Base-by-base conservation (phyloP, 140 eudicot species). In the Flaveria floridana region DNA sequence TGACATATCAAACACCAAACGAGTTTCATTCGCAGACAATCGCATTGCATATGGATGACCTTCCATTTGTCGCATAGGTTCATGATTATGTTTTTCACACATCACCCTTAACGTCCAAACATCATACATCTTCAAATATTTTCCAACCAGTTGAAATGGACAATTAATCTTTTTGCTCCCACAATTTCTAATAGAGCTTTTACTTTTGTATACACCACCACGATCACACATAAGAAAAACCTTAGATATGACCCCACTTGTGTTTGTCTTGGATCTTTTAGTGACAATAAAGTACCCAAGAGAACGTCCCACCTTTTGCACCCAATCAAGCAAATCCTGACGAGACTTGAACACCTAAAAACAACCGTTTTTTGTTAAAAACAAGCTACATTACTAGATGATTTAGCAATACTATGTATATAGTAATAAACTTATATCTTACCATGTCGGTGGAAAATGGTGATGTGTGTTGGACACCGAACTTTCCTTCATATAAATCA, bases 61-160 rank as follows among this genome's bases (percentile, higher is more conserved):
- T 16, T 76, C 72, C 74, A 76, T 51, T 2, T 52, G 21, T 37
- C 1, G 42, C 15, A 67, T 30, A 71, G 73, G 78, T 34, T 78
- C 78, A 71, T 78, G 78, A 71, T 78, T 78, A 62, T 78, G 82
- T 39, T 44, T 50, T 28, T 71, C 82, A 37, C 78, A 78, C 48
- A 25, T 30, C 30, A 78, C 82, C 30, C 23, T 9, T 61, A 78
- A 4, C 10, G 65, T 71, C 82, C 82, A 78, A 71, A 13, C 20
- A 30, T 19, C 47, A 71, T 71, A 19, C 66, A 2, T 15, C 55
- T 63, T 47, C 15, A 1, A 18, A 21, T 59, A 18, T 14, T 71
- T 71, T 62, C 72, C 82, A 6, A 16, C 65, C 47, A 78, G 34
- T 71, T 47, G 11, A 11, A 78, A 78, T 14, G 66, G 78, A 14